Conservation (phyloP, 2,329 filamentous ascomycete genomes). For the Diaporthe citrichinensis region DNA sequence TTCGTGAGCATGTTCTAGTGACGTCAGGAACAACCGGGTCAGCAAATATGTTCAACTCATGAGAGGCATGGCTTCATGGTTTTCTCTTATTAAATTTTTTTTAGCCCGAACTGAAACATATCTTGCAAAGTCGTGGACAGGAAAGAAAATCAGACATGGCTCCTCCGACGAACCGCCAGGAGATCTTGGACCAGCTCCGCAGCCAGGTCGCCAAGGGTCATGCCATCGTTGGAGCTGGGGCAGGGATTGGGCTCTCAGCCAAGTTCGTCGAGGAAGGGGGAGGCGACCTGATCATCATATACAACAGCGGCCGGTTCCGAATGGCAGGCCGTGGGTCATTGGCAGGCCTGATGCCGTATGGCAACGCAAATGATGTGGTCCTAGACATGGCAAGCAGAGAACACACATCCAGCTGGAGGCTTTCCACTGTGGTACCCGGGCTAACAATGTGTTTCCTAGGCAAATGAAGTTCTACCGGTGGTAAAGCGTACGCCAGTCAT, state of each 20-base stretch:
- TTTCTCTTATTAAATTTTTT: neutral
- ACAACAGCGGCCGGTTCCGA: slow-evolving; percentile 79
- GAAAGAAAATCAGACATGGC: slow-evolving; percentile 59
- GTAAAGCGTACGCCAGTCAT: slow-evolving; percentile 75
- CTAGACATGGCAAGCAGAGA: slow-evolving; percentile 71
- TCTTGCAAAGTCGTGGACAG: neutral
- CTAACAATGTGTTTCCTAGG: slow-evolving; percentile 52
- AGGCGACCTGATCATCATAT: slow-evolving; percentile 79
- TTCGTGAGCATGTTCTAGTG: neutral
- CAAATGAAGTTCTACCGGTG: slow-evolving; percentile 75
- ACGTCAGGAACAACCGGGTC: slow-evolving; percentile 2
- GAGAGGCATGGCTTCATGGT: neutral
- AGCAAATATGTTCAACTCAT: neutral
- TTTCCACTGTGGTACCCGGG: neutral
- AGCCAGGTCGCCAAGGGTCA: slow-evolving; percentile 67
- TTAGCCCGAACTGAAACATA: neutral
- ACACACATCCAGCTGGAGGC: neutral
- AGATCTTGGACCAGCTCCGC: slow-evolving; percentile 69
- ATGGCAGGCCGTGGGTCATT: slow-evolving; percentile 80
- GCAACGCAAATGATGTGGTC: slow-evolving; percentile 78
- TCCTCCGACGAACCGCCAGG: slow-evolving; percentile 68
- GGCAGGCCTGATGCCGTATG: slow-evolving; percentile 79
- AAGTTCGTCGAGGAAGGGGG: slow-evolving; percentile 79
- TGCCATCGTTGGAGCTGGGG: slow-evolving; percentile 77
- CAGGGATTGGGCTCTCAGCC: slow-evolving; percentile 78